Evolutionary conservation across 164 flowering plant species (phyloP), one percentile per base, ranked within the genome.

Genomic region (Dillenia turbinata): DNA sequence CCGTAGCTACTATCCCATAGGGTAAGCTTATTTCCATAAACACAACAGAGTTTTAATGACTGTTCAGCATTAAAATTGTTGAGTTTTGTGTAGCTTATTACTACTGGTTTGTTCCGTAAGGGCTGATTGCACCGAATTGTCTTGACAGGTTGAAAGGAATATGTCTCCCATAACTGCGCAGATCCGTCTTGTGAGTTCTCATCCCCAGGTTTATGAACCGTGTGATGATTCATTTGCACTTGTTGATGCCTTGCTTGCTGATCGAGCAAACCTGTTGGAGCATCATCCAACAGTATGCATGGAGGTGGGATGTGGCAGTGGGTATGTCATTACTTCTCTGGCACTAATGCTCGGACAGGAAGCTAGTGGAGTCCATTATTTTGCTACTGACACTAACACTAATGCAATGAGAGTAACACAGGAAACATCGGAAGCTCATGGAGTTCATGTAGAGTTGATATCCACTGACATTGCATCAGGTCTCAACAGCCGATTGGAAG

Each of bases 211-310:
- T 22, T 93, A 93, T 63, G 96, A 87, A 44, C 98, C 98, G 1
- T 93, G 98, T 71, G 97, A 93, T 71, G 98, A 93, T 68, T 93
- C 98, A 17, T 93, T 90, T 70, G 92, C 89, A 0, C 70, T 90
- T 12, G 97, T 93, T 51, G 98, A 93, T 73, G 96, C 98, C 9
- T 82, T 93, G 5, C 74, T 90, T 19, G 87, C 96, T 52, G 98
- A 93, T 66, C 75, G 83, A 54, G 59, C 68, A 15, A 79, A 89
- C 70, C 64, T 93, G 56, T 50, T 90, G 43, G 76, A 77, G 43
- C 92, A 85, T 54, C 60, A 63, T 7, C 98, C 98, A 12, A 61
- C 65, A 15, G 44, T 93, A 19, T 93, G 97, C 71, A 59, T 90
- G 81, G 97, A 93, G 76, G 68, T 93, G 56, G 98, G 98, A 12